phyloP scores from a whole-genome alignment of 1,284 basidiomycete genomes.

The Moesziomyces sp. region DNA sequence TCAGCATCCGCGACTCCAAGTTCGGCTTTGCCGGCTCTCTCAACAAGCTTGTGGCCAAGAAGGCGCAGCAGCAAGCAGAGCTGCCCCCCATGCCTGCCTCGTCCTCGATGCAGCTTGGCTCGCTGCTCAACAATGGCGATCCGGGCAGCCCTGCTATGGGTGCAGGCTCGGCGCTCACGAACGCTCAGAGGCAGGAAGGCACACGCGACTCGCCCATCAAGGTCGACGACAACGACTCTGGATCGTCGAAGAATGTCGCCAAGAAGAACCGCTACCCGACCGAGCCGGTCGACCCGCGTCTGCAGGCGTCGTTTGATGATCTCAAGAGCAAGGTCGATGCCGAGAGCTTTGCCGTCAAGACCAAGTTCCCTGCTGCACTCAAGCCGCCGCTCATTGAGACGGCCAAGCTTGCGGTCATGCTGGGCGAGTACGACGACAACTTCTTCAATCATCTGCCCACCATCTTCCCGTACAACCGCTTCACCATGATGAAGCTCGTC shows the following conservation, averaged over 20 bases:
- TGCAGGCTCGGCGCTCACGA: slow-evolving; percentile 30
- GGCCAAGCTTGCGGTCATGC: slow-evolving; percentile 80
- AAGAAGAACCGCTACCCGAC: slow-evolving; percentile 58
- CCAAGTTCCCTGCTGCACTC: slow-evolving; percentile 85
- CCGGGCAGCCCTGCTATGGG: slow-evolving; percentile 22
- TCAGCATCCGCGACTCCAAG: slow-evolving; percentile 48
- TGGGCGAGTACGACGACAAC: slow-evolving; percentile 88
- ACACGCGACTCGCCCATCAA: slow-evolving; percentile 74
- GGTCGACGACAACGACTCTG: slow-evolving; percentile 70
- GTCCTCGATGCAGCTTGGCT: slow-evolving; percentile 41
- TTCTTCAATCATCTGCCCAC: slow-evolving; percentile 88
- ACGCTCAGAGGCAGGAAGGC: slow-evolving; percentile 68
- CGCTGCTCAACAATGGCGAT: slow-evolving; percentile 43
- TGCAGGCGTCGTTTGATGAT: slow-evolving; percentile 75
- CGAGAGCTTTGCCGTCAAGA: slow-evolving; percentile 71
- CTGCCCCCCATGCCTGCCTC: slow-evolving; percentile 33
- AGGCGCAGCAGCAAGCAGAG: slow-evolving; percentile 32
- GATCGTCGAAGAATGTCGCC: slow-evolving; percentile 69
- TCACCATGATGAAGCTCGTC: slow-evolving; percentile 70
- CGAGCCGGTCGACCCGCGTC: slow-evolving; percentile 73
- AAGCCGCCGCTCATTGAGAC: slow-evolving; percentile 79
- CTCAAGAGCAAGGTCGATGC: slow-evolving; percentile 74
- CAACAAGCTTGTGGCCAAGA: slow-evolving; percentile 57
- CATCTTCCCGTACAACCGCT: slow-evolving; percentile 91
- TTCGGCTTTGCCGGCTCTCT: slow-evolving; percentile 52